phyloP scores from a whole-genome alignment of 176 grass and related monocot genomes.

The Eleusine indica region DNA sequence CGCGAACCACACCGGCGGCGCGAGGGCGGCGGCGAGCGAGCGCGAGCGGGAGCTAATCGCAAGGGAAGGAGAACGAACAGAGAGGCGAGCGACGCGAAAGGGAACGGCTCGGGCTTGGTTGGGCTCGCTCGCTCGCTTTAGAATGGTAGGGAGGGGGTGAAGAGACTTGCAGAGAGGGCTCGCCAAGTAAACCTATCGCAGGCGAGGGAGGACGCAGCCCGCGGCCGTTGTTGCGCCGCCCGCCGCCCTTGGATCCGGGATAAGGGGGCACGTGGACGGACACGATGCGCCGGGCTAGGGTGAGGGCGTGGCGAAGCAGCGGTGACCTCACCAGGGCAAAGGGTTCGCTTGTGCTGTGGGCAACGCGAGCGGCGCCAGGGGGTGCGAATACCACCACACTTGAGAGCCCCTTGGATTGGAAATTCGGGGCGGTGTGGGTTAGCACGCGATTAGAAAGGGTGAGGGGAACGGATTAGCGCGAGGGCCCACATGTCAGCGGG shows the following conservation, averaged over 20 bases:
- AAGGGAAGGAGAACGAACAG: background rate
- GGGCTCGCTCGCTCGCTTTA: background rate
- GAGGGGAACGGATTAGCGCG: background rate
- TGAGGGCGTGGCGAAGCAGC: background rate
- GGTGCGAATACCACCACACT: slow-evolving; percentile 17
- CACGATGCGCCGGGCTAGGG: accelerated
- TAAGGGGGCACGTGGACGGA: background rate
- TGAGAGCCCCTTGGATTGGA: background rate
- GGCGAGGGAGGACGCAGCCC: background rate
- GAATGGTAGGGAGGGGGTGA: background rate
- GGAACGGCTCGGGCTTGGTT: slow-evolving; percentile 23
- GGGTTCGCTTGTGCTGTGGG: slow-evolving; percentile 28
- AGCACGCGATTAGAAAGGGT: background rate
- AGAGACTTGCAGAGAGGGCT: background rate
- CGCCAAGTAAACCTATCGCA: slow-evolving; percentile 27
- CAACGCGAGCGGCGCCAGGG: background rate
- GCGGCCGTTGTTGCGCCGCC: background rate
- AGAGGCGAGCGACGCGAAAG: background rate
- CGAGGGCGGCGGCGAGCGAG: slow-evolving; percentile 19
- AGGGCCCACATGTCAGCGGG: background rate
- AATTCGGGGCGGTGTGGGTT: background rate
- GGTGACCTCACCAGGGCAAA: slow-evolving; percentile 15
- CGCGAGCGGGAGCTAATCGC: slow-evolving; percentile 14
- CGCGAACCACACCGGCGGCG: background rate
- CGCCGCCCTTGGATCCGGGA: slow-evolving; percentile 14